phyloP scores from a whole-genome alignment of 768 basidiomycete species.

The Tylopilus sp. region DNA sequence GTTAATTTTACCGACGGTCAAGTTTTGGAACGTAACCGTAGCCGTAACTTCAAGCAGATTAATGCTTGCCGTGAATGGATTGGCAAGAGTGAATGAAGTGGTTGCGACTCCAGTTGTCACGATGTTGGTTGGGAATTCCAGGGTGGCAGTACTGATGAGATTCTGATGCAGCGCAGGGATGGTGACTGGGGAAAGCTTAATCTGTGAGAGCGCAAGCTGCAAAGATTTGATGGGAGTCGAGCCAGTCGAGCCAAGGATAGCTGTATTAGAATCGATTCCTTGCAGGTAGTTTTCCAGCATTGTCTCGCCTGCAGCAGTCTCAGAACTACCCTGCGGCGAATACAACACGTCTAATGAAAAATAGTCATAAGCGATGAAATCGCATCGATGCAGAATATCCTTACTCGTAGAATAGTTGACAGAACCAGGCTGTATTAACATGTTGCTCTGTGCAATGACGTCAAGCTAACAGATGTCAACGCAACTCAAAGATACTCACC shows the following conservation, averaged over 20 bases:
- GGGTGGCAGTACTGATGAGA: constrained; percentile 51
- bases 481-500: constrained; percentile 28
- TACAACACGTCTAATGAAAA: constrained; percentile 51
- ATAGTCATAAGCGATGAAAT: constrained; percentile 1
- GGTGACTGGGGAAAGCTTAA: constrained; percentile 55
- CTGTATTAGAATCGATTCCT: constrained; percentile 52
- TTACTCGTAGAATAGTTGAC: constrained; percentile 52
- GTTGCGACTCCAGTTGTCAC: constrained; percentile 56
- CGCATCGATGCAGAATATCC: neutral
- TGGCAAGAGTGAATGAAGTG: constrained; percentile 54
- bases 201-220: constrained; percentile 55
- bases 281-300: constrained; percentile 70
- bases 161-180: constrained; percentile 65
- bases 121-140: constrained; percentile 62
- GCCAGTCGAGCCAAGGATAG: constrained; percentile 50
- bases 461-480: neutral
- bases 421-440: constrained; percentile 60
- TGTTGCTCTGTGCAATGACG: constrained; percentile 37
- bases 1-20: constrained; percentile 58
- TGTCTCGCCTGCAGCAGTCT: constrained; percentile 46
- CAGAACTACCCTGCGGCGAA: constrained; percentile 51
- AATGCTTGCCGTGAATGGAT: constrained; percentile 73
- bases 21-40: constrained; percentile 49
- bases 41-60: constrained; percentile 55
- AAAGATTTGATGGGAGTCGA: constrained; percentile 63